Conservation (phyloP, 345 rosid genomes). For the Gossypium anomalum region DNA sequence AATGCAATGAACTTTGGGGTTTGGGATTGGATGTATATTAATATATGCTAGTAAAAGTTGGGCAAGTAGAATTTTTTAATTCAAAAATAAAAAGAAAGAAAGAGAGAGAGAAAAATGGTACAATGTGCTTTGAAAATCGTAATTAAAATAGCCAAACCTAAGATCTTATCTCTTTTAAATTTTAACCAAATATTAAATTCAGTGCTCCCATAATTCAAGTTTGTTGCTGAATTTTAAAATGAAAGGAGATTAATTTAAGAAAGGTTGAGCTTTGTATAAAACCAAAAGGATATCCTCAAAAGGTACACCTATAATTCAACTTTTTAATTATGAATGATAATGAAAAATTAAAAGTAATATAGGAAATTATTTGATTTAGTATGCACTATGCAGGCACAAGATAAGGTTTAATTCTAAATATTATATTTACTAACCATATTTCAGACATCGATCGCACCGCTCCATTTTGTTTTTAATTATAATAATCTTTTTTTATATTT, state of each 20-base stretch:
- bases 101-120: no score
- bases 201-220: neutral
- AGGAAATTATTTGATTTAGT: neutral
- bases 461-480: no score
- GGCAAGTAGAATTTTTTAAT: neutral
- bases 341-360: no score
- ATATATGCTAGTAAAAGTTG: neutral
- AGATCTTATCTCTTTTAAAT: constrained; percentile 3
- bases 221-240: neutral
- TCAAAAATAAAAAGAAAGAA: neutral
- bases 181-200: constrained; percentile 1
- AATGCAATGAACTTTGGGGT: neutral
- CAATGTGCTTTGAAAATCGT: neutral
- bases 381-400: no score
- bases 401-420: neutral
- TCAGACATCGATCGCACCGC: no score
- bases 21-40: neutral
- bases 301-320: neutral
- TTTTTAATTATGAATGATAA: no score
- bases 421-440: no score
- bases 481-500: no score
- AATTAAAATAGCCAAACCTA: neutral
- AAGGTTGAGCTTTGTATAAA: neutral
- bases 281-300: neutral
- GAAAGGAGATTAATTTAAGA: neutral